phyloP scores from a whole-genome alignment of 495 filamentous ascomycete species.

The Corynascus novoguineensis region DNA sequence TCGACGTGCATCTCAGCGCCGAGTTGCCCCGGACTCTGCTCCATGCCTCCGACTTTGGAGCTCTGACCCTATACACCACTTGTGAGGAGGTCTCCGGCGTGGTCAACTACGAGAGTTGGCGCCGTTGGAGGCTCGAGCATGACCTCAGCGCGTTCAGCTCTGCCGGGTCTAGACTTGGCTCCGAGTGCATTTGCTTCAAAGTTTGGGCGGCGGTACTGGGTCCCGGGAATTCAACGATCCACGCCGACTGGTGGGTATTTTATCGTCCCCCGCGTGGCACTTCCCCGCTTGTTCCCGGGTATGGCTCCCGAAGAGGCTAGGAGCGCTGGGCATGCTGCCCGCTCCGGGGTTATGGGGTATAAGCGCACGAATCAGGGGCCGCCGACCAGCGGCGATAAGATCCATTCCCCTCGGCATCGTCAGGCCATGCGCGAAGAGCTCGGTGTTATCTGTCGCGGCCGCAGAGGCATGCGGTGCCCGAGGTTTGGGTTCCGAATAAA shows the following conservation, averaged over 20 bases:
- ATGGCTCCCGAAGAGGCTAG: neutral
- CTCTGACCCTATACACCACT: too few relatives aligned
- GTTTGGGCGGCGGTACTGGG: neutral
- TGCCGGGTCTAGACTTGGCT: neutral
- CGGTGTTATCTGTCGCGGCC: neutral
- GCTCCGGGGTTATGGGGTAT: neutral
- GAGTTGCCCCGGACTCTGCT: neutral
- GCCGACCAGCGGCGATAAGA: neutral
- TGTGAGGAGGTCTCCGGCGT: too few relatives aligned
- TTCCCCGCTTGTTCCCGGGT: neutral
- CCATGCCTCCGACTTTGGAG: neutral
- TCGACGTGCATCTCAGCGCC: neutral
- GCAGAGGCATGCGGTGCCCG: neutral
- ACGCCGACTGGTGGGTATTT: slow-evolving; percentile 9
- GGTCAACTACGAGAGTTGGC: too few relatives aligned
- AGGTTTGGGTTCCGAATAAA: neutral
- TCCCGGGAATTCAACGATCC: neutral
- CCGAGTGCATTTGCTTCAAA: neutral
- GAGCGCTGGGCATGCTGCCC: neutral
- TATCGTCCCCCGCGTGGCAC: neutral
- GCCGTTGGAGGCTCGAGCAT: neutral
- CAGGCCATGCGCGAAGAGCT: neutral
- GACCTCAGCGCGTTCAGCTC: neutral
- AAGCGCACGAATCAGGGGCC: slow-evolving; percentile 9
- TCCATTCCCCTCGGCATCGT: neutral